A percentile compares a stretch with the other conserved stretches of the same genome.
Conservation (phyloP, 2,329 filamentous ascomycete species). For the Apiospora koreana region DNA sequence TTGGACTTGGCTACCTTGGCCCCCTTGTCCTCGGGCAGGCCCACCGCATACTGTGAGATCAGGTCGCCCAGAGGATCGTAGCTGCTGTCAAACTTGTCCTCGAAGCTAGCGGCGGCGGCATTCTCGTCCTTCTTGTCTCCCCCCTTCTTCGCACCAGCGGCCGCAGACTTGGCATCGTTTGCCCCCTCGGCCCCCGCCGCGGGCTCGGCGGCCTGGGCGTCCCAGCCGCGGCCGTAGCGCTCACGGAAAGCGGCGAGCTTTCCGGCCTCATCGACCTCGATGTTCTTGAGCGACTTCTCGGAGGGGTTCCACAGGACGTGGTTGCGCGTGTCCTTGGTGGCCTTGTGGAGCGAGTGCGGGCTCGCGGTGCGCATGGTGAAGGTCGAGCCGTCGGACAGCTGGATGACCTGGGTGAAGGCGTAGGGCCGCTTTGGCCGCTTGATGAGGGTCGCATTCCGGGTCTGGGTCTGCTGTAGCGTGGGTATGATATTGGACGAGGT, state of each 20-base stretch:
- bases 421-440: constrained; percentile 89
- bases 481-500: constrained; percentile 21
- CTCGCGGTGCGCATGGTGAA: constrained; percentile 79
- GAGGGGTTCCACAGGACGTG: constrained; percentile 88
- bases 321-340: constrained; percentile 84
- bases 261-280: constrained; percentile 95
- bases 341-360: constrained; percentile 60
- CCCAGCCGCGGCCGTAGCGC: constrained; percentile 83
- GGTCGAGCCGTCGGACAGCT: constrained; percentile 86
- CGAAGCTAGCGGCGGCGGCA: constrained; percentile 24
- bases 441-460: constrained; percentile 82
- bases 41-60: constrained; percentile 49
- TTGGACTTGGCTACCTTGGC: neutral
- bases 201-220: constrained; percentile 44
- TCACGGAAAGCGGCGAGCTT: constrained; percentile 82
- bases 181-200: constrained; percentile 26
- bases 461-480: constrained; percentile 50
- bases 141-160: neutral
- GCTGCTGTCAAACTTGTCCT: constrained; percentile 25
- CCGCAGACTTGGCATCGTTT: neutral
- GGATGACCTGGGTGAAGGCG: constrained; percentile 95
- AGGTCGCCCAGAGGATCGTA: constrained; percentile 49
- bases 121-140: constrained; percentile 16
- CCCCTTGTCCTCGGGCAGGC: neutral
- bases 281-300: constrained; percentile 76